Evolutionary conservation across 75 land plant genomes (phyloP), one percentile per base, ranked within the genome.

Genomic region (Pseudotsuga menziesii): DNA sequence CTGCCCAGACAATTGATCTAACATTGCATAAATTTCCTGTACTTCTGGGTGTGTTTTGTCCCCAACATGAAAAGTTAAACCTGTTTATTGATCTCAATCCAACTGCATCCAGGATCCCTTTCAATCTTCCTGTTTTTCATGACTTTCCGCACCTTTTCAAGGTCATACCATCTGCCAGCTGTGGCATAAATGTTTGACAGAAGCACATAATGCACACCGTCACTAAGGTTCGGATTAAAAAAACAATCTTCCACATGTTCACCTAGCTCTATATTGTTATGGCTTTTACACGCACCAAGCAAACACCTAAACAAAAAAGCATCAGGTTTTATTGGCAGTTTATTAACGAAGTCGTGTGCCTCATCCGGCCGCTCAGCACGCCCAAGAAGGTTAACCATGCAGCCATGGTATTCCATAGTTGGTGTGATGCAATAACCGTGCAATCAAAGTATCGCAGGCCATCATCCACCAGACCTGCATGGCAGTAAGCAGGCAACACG

Each of bases 401-500:
- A 70, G 19, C 22, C 20, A 17, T 19, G 4, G 13, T 59, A 0
- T 7, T 57, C 58, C 32, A 29, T 29, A 29, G 77, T 60, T 20
- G 77, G 67, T 9, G 16, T 39, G 20, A 76, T 63, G 25, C 55
- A 25, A 61, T 77, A 64, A 39, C 29, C 25, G 6, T 44, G 52
- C 23, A n/a, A 19, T 77, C 20, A 35, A 57, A 77, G 26, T 23
- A 57, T 7, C 7, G 19, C 17, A 20, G 36, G 23, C 74, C 78
- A 11, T 36, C 25, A 4, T 77, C 36, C 48, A 69, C 63, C 12
- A 77, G 73, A 60, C 66, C 78, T 23, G 78, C 72, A 62, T 77
- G 77, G 22, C 77, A 23, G 79, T 85, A 87, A 54, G 89, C 89
- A 6, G 85, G 79, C n/a, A 87, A 82, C 20, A 81, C 81, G 63